phyloP scores from a whole-genome alignment of 2,329 filamentous ascomycete species.

The Arthrobotrys iridis region DNA sequence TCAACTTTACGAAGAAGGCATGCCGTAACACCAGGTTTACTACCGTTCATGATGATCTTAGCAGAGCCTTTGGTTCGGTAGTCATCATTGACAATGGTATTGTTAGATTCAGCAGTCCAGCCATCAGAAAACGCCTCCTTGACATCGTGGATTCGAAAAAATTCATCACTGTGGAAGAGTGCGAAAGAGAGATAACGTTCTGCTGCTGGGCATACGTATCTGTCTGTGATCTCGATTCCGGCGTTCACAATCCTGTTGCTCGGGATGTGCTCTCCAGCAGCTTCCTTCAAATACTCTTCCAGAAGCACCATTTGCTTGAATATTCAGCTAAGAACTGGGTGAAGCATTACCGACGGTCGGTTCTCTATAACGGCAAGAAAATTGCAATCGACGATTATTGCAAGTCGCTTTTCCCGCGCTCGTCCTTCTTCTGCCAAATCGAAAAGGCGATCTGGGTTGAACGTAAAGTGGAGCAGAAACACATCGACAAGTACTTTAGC shows the following conservation, averaged over 20 bases:
- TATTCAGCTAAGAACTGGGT: constrained; percentile 23
- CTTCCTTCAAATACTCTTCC: constrained; percentile 20
- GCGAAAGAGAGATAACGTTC: constrained; percentile 28
- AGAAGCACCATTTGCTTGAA: constrained; percentile 26
- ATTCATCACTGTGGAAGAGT: constrained; percentile 17
- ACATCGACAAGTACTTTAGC: constrained; percentile 26
- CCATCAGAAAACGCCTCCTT: constrained; percentile 9
- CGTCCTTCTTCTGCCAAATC: constrained; percentile 32
- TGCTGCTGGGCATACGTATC: constrained; percentile 37
- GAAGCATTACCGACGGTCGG: constrained; percentile 25
- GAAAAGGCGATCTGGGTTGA: constrained; percentile 15
- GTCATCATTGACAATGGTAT: constrained; percentile 32
- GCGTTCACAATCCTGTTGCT: background rate
- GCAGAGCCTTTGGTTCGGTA: constrained; percentile 3
- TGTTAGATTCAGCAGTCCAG: constrained; percentile 24
- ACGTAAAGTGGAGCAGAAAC: constrained; percentile 29
- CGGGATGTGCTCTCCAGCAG: background rate
- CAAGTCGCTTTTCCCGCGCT: constrained; percentile 24
- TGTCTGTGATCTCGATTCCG: constrained; percentile 24
- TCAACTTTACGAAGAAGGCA: constrained; percentile 9
- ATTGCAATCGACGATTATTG: constrained; percentile 16
- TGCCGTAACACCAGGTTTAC: constrained; percentile 22
- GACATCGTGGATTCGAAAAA: constrained; percentile 5
- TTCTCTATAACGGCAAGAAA: background rate
- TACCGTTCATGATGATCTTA: constrained; percentile 25